Percentiles rank a stretch among this genome's conserved stretches.
Conservation (phyloP, 345 rosid species). For the Gossypium thurberi region DNA sequence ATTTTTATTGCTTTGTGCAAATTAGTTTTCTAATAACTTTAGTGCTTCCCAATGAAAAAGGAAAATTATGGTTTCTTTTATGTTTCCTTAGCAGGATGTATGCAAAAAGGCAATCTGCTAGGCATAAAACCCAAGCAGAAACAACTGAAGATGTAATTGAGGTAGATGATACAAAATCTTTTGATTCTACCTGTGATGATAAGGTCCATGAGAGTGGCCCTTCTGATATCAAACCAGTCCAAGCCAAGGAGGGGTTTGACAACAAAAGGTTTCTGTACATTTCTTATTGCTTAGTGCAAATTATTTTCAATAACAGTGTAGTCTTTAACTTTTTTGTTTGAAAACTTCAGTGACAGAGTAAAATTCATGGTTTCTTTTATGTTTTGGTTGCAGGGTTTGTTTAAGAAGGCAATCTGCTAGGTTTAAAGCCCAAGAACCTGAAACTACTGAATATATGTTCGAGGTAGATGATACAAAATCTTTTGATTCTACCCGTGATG, state of each 20-base stretch:
- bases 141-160: background rate
- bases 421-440: conserved; percentile 9
- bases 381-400: background rate
- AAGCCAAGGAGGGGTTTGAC: background rate
- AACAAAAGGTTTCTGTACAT: conserved; percentile 9
- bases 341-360: no score
- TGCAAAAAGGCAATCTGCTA: background rate
- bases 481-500: conserved; percentile 16
- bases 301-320: background rate
- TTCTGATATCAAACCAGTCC: background rate
- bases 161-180: background rate
- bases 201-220: background rate
- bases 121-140: background rate
- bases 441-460: conserved; percentile 11
- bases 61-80: background rate
- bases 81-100: background rate
- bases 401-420: conserved; percentile 19
- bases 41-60: background rate
- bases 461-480: conserved; percentile 19
- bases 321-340: no score
- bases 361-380: background rate
- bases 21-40: background rate
- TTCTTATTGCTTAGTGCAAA: background rate
- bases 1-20: background rate
- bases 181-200: background rate